Conservation (phyloP, 2,329 filamentous ascomycete genomes). For the Pseudogymnoascus sp. region DNA sequence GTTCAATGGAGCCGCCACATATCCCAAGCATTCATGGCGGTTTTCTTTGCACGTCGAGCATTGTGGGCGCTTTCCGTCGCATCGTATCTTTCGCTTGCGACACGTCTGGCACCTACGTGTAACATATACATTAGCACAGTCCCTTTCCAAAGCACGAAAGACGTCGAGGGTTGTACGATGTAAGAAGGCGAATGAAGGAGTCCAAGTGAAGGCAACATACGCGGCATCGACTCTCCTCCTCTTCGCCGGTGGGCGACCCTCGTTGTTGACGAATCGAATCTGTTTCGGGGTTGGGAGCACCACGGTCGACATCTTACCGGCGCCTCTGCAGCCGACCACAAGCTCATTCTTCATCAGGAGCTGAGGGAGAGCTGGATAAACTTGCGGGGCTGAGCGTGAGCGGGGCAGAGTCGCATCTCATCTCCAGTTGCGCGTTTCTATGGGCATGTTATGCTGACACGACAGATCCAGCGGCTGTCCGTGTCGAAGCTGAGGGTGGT, state of each 20-base stretch:
- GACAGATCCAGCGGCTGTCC: background rate
- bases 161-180: background rate
- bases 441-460: conserved; percentile 4
- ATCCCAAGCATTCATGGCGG: conserved; percentile 62
- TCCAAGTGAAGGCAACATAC: conserved; percentile 41
- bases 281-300: conserved; percentile 40
- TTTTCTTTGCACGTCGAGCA: conserved; percentile 69
- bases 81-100: conserved; percentile 68
- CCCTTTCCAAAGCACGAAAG: background rate
- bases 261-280: conserved; percentile 76
- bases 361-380: background rate
- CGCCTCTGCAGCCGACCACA: conserved; percentile 5
- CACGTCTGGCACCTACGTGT: conserved; percentile 58
- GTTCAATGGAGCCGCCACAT: conserved; percentile 39
- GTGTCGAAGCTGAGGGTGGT: background rate
- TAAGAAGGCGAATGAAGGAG: conserved; percentile 11
- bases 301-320: conserved; percentile 9
- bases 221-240: conserved; percentile 72
- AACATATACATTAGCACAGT: conserved; percentile 9
- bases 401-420: conserved; percentile 7
- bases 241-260: conserved; percentile 74
- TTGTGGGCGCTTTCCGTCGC: conserved; percentile 63
- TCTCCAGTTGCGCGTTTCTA: conserved; percentile 5
- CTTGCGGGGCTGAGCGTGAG: background rate
- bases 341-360: conserved; percentile 10